These are phyloP conservation scores for Apiotrichum mycotoxinovorans DNA, from an alignment of 1,284 basidiomycete species.

Conservation along the genomic window DNA sequence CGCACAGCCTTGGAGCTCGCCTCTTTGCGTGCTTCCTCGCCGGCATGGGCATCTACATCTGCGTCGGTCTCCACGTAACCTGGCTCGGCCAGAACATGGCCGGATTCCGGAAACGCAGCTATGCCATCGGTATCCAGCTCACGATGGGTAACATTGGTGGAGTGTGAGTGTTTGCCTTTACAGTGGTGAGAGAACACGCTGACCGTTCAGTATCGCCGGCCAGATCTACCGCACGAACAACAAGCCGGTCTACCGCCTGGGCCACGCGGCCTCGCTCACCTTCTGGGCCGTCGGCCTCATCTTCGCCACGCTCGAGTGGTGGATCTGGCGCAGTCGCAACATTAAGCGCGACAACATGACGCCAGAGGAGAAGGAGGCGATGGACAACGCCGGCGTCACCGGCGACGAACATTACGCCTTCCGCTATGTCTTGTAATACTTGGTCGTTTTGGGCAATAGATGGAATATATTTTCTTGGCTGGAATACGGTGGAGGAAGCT, in stretches of 20 bases:
- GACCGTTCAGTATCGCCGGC: constrained; percentile 3
- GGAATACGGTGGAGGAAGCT: too few species aligned
- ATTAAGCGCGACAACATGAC: not conserved
- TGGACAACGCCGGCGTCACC: constrained; percentile 4
- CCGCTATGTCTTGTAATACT: constrained; percentile 7
- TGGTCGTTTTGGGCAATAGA: not conserved
- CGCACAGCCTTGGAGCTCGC: constrained; percentile 13
- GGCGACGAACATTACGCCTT: constrained; percentile 8
- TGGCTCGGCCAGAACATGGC: constrained; percentile 24
- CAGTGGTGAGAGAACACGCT: not conserved
- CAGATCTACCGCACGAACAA: constrained; percentile 10
- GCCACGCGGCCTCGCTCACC: constrained; percentile 3
- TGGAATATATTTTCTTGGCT: not conserved
- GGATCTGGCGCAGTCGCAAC: constrained; percentile 7
- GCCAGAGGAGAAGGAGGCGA: not conserved
- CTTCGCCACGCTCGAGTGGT: constrained; percentile 8
- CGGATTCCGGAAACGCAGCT: constrained; percentile 25
- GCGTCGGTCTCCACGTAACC: constrained; percentile 25
- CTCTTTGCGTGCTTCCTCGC: constrained; percentile 26
- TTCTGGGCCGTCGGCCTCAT: constrained; percentile 7
- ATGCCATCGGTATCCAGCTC: constrained; percentile 28
- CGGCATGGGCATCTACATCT: constrained; percentile 24
- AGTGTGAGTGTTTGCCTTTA: not conserved
- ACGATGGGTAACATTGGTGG: constrained; percentile 26
- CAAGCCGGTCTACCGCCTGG: constrained; percentile 7